Evolutionary conservation across 176 grass and related monocot species (phyloP).

Genomic region (Saccharum spontaneum): DNA sequence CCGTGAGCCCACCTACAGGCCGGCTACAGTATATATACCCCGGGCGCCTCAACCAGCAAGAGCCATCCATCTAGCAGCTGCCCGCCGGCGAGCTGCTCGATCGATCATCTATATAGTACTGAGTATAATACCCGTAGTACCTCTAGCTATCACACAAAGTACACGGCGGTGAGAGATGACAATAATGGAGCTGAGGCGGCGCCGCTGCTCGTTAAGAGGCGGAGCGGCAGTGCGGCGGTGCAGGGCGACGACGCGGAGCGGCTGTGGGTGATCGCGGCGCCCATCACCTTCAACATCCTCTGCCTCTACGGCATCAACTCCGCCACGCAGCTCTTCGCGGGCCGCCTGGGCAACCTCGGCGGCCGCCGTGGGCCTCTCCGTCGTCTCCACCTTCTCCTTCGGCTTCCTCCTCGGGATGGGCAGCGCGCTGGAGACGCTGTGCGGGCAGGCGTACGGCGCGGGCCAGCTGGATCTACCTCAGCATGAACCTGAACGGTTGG

Average conservation of each 20-base stretch:
- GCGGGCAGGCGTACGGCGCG: conserved; percentile 63
- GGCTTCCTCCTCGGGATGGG: conserved; percentile 41
- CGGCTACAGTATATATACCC: no score
- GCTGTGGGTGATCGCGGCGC: conserved; percentile 60
- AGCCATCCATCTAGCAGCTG: background rate
- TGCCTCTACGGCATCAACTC: conserved; percentile 65
- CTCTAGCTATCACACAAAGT: no score
- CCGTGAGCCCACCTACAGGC: no score
- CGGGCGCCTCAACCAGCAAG: background rate
- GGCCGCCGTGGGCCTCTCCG: conserved; percentile 34
- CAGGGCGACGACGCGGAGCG: background rate
- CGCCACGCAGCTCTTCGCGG: conserved; percentile 62
- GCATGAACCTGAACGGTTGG: conserved; percentile 92
- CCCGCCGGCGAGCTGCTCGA: background rate
- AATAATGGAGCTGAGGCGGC: background rate
- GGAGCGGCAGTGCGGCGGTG: no score
- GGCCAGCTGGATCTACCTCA: conserved; percentile 22
- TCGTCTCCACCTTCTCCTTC: background rate
- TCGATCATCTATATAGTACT: background rate
- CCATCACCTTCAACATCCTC: conserved; percentile 59
- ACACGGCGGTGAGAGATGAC: background rate
- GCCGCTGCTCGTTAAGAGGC: background rate
- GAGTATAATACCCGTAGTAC: no score
- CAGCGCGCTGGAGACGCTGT: conserved; percentile 66
- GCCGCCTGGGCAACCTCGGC: conserved; percentile 70